A percentile compares a stretch with the other conserved stretches of the same genome.
Conservation (phyloP, 257 asterid species). For the Solanum megistacrolobum region DNA sequence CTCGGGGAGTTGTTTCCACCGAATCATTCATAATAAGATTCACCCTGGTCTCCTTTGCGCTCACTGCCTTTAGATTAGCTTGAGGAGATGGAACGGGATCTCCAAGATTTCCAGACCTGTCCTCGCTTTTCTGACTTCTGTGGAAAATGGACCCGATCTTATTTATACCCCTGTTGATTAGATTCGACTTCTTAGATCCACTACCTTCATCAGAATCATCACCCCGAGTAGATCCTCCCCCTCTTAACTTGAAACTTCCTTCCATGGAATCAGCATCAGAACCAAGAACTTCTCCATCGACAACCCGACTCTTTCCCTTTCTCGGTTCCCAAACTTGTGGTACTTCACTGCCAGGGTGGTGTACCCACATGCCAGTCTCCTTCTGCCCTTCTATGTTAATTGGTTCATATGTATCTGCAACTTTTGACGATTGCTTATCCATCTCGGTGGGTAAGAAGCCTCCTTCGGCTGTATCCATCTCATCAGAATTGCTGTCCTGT, state of each 20-base stretch:
- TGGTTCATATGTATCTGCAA: constrained; percentile 61
- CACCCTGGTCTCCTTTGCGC: constrained; percentile 40
- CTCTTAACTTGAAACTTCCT: constrained; percentile 25
- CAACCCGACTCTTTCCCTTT: constrained; percentile 49
- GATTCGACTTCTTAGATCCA: constrained; percentile 32
- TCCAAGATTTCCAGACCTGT: constrained; percentile 19
- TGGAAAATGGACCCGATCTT: constrained; percentile 56
- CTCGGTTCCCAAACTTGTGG: constrained; percentile 80
- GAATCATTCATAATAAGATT: constrained; percentile 39
- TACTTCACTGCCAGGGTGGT: constrained; percentile 86
- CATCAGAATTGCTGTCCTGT: constrained; percentile 17
- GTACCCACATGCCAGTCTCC: constrained; percentile 84
- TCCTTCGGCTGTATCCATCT: constrained; percentile 23
- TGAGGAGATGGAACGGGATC: constrained; percentile 36
- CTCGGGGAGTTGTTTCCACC: constrained; percentile 15
- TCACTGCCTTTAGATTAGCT: constrained; percentile 35
- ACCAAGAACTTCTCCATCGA: constrained; percentile 18
- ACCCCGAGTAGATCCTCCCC: constrained; percentile 10
- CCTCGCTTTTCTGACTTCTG: constrained; percentile 33
- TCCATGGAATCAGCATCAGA: constrained; percentile 19
- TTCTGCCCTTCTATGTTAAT: constrained; percentile 54
- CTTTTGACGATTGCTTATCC: constrained; percentile 37
- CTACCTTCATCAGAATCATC: constrained; percentile 54
- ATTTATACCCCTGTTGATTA: constrained; percentile 36
- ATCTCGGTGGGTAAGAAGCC: constrained; percentile 20